phyloP scores from a whole-genome alignment of 768 basidiomycete genomes.

The Pleurotus sapidus region DNA sequence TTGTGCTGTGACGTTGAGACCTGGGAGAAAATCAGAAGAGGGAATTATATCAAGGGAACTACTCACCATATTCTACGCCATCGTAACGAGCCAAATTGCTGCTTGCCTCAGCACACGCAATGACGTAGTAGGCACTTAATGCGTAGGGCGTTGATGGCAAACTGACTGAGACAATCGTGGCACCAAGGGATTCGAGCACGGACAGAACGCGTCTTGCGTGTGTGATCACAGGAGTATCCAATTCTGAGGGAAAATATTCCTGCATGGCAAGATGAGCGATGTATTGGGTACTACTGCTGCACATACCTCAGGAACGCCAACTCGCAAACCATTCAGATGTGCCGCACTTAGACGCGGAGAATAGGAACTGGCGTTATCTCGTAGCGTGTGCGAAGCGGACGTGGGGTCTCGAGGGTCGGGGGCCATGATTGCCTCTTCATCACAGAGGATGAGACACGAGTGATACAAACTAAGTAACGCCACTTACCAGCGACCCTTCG shows the following conservation, averaged over 20 bases:
- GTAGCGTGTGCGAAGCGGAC: slow-evolving; percentile 43
- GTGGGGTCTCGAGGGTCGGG: slow-evolving; percentile 79
- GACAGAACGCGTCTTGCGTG: slow-evolving; percentile 45
- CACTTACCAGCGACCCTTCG: slow-evolving; percentile 62
- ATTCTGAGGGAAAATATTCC: slow-evolving; percentile 82
- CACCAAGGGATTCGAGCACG: slow-evolving; percentile 48
- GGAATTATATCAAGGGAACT: background rate
- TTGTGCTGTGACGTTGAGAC: slow-evolving; percentile 37
- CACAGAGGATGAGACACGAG: background rate
- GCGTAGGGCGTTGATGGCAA: slow-evolving; percentile 68
- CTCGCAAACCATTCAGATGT: slow-evolving; percentile 42
- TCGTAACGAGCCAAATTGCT: slow-evolving; percentile 91
- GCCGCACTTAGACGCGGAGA: background rate
- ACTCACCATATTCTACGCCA: slow-evolving; percentile 77
- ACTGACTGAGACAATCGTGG: slow-evolving; percentile 67
- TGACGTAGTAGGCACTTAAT: slow-evolving; percentile 93
- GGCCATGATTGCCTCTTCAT: slow-evolving; percentile 39
- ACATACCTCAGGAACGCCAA: slow-evolving; percentile 74
- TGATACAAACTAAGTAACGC: background rate
- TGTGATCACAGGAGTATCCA: slow-evolving; percentile 42
- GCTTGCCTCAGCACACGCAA: slow-evolving; percentile 91
- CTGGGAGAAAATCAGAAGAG: slow-evolving; percentile 25
- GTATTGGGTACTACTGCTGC: background rate
- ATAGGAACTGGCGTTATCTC: slow-evolving; percentile 18
- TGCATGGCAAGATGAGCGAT: slow-evolving; percentile 19